Evolutionary conservation across 192 early-diverging fungal species (phyloP).

Genomic region (Chytriomyces confervae): DNA sequence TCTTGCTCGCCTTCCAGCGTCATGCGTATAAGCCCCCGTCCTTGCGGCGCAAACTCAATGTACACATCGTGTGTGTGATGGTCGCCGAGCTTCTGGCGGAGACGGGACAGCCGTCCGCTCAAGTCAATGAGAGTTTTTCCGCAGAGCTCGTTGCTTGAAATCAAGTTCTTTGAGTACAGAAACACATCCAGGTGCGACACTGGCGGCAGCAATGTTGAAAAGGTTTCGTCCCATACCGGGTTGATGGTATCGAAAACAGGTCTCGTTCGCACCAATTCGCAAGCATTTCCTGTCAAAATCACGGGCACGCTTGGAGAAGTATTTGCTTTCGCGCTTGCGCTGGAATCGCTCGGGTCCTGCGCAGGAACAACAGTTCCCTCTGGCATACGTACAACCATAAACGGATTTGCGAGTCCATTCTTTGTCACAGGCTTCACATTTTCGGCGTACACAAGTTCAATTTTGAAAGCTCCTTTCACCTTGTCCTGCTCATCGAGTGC

Average conservation of each 20-base stretch:
- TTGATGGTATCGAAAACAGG: constrained; percentile 56
- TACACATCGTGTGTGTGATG: constrained; percentile 65
- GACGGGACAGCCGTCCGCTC: constrained; percentile 45
- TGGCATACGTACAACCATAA: constrained; percentile 56
- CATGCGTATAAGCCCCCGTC: constrained; percentile 56
- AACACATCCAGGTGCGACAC: constrained; percentile 54
- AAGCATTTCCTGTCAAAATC: constrained; percentile 45
- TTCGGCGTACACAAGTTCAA: constrained; percentile 58
- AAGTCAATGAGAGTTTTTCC: constrained; percentile 59
- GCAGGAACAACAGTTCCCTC: constrained; percentile 60
- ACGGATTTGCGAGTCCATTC: constrained; percentile 59
- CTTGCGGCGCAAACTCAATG: constrained; percentile 63
- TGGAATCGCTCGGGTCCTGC: constrained; percentile 31
- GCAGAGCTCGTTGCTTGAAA: constrained; percentile 55
- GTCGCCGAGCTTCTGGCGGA: constrained; percentile 50
- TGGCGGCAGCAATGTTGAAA: constrained; percentile 57
- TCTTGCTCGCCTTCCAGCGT: constrained; percentile 64
- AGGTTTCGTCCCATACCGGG: constrained; percentile 63
- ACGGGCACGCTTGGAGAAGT: constrained; percentile 1
- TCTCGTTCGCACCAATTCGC: constrained; percentile 54
- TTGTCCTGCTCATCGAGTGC: constrained; percentile 28
- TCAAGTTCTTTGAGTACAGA: constrained; percentile 53
- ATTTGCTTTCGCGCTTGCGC: neutral
- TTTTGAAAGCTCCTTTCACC: constrained; percentile 58
- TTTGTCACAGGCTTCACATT: constrained; percentile 62